phyloP scores from a whole-genome alignment of 768 basidiomycete species.

The Pisolithus marmoratus region DNA sequence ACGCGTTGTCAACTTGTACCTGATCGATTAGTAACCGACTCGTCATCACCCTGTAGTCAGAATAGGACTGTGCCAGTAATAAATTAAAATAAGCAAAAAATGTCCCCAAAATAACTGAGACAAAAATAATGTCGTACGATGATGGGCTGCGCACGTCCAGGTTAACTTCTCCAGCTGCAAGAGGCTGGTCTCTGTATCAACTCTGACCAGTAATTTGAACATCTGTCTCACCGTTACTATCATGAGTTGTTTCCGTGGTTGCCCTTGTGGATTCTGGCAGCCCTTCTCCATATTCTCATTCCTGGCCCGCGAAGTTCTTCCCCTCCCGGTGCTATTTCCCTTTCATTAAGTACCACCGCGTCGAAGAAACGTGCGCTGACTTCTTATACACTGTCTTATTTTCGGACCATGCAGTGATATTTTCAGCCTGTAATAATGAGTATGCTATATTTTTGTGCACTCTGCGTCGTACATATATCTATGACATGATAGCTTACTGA shows the following conservation, averaged over 20 bases:
- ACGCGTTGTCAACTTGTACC: too few relatives aligned
- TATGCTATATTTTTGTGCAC: background rate
- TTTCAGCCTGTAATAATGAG: background rate
- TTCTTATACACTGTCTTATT: background rate
- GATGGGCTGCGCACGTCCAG: background rate
- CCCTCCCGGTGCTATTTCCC: background rate
- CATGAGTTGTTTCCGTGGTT: too few relatives aligned
- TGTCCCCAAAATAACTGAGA: background rate
- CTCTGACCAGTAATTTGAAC: too few relatives aligned
- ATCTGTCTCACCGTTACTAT: too few relatives aligned
- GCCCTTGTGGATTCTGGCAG: too few relatives aligned
- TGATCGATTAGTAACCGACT: too few relatives aligned
- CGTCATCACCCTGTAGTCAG: too few relatives aligned
- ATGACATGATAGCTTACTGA: background rate
- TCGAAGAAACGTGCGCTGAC: background rate
- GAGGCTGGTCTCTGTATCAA: too few relatives aligned
- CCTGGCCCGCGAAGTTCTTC: background rate
- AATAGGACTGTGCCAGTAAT: too few relatives aligned
- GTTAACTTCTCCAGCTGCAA: too few relatives aligned
- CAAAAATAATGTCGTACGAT: background rate
- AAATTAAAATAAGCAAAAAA: background rate
- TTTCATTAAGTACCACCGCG: background rate
- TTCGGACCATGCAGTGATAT: background rate
- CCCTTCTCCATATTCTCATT: background rate
- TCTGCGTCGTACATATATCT: background rate